Evolutionary conservation across 306 rosid genomes (phyloP), one percentile per base, ranked within the genome.

Genomic region (Fragaria nilgerrensis): DNA sequence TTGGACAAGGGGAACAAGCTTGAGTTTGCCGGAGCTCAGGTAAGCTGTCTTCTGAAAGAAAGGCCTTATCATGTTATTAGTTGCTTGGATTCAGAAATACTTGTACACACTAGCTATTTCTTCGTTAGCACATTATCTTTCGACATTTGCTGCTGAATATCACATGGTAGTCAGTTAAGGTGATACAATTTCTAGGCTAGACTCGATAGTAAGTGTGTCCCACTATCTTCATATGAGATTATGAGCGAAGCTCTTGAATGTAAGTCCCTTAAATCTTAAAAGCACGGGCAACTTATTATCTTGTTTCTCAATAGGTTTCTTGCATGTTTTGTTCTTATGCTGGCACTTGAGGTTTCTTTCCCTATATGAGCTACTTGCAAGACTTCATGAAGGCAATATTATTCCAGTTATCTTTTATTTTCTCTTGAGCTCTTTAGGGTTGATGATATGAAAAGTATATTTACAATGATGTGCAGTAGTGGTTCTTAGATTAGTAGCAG

Each of bases 21-120:
- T 84, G 97, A 90, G 65, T 81, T 95, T 73, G 87, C 97, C 45
- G 99, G 97, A 67, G 45, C 94, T 84, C 99, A 92, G 94, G 99
- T 95, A 53, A 88, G 87, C 79, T n/a, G 47, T 7, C 41, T 72
- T 23, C 50, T n/a, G 48, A 61, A 23, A 53, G 23, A 34, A 39
- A 43, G 19, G 16, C 49, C 32, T 39, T 34, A 22, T 58, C 62
- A 17, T 59, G 9, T 76, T 59, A 36, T 13, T n/a, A 27, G 29
- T 29, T 23, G 32, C 4, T 5, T 36, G 7, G 13, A 25, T 58
- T 56, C 68, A 7, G 5, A 74, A 58, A 23, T 75, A 45, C 32
- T 19, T 5, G 2, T 69, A 13, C 11, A 48, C 61, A 19, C 70
- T 69, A 37, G 41, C 74, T 67, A 10, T 29, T 36, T 7, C 59